phyloP scores from a whole-genome alignment of 176 grass and related monocot species.

The Musa schizocarpa region DNA sequence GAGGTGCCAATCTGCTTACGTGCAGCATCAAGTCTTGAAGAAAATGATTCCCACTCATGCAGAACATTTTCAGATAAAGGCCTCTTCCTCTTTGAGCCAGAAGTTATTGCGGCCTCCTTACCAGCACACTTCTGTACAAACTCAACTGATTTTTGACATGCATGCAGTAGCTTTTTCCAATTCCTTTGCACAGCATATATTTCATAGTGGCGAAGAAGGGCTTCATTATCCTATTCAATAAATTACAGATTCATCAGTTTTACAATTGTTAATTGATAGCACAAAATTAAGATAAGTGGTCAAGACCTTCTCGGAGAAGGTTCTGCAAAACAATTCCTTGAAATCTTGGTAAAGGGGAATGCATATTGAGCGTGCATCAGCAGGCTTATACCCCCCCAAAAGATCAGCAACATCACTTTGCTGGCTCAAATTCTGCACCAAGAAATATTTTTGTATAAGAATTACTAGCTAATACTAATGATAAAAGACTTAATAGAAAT shows the following conservation, averaged over 20 bases:
- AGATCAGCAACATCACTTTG: slow-evolving; percentile 98
- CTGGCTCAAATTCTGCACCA: slow-evolving; percentile 82
- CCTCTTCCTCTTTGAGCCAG: slow-evolving; percentile 78
- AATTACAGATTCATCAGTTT: slow-evolving; percentile 13
- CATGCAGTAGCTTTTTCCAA: slow-evolving; percentile 58
- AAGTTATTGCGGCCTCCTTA: slow-evolving; percentile 14
- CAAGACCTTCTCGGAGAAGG: slow-evolving; percentile 54
- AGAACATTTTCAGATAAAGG: slow-evolving; percentile 30
- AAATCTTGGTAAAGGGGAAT: slow-evolving; percentile 79
- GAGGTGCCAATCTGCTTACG: slow-evolving; percentile 41
- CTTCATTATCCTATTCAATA: slow-evolving; percentile 52
- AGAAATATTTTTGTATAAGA: slow-evolving; percentile 14
- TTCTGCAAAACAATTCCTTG: slow-evolving; percentile 60
- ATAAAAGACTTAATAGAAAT: not conserved
- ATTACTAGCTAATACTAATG: slow-evolving; percentile 2
- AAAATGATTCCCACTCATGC: slow-evolving; percentile 59
- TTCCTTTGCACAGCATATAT: slow-evolving; percentile 43
- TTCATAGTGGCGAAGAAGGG: slow-evolving; percentile 30
- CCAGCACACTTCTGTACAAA: slow-evolving; percentile 27
- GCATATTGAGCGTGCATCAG: slow-evolving; percentile 72
- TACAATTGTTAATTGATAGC: slow-evolving; percentile 4
- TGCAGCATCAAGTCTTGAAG: slow-evolving; percentile 37
- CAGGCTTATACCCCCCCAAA: slow-evolving; percentile 84
- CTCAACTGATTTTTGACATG: slow-evolving; percentile 24
- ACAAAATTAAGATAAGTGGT: slow-evolving; percentile 12